Evolutionary conservation across 306 rosid genomes (phyloP).

Genomic region (Trichosanthes cucumerina): DNA sequence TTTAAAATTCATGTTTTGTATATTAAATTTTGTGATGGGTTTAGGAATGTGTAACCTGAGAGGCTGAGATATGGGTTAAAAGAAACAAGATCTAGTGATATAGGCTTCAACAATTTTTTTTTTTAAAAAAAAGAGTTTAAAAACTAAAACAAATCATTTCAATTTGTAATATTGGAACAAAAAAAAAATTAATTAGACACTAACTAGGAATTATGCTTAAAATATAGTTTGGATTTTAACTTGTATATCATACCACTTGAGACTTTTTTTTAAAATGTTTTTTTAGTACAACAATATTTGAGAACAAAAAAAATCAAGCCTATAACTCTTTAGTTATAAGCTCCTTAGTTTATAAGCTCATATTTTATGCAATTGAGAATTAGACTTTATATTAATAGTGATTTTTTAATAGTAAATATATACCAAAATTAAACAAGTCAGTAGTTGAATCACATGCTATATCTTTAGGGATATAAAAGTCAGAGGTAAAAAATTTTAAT

Average conservation of each 20-base stretch:
- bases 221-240: not conserved
- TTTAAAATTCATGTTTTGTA: not conserved
- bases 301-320: too few relatives aligned
- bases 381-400: not conserved
- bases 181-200: not conserved
- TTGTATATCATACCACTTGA: not conserved
- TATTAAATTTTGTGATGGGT: too few relatives aligned
- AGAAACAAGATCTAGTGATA: too few relatives aligned
- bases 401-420: not conserved
- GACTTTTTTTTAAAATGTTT: not conserved
- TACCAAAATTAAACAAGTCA: too few relatives aligned
- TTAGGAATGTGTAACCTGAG: too few relatives aligned
- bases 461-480: not conserved
- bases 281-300: too few relatives aligned
- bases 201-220: not conserved
- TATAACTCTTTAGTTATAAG: too few relatives aligned
- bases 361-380: too few relatives aligned
- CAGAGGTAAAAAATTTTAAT: not conserved
- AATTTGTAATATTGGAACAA: not conserved
- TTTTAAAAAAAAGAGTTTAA: too few relatives aligned
- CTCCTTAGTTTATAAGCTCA: too few relatives aligned
- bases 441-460: not conserved
- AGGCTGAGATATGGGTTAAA: too few relatives aligned
- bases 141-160: not conserved
- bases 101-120: too few relatives aligned